Base-by-base conservation (phyloP, 371 early-diverging fungal species). In the Rhizopus arrhizus region DNA sequence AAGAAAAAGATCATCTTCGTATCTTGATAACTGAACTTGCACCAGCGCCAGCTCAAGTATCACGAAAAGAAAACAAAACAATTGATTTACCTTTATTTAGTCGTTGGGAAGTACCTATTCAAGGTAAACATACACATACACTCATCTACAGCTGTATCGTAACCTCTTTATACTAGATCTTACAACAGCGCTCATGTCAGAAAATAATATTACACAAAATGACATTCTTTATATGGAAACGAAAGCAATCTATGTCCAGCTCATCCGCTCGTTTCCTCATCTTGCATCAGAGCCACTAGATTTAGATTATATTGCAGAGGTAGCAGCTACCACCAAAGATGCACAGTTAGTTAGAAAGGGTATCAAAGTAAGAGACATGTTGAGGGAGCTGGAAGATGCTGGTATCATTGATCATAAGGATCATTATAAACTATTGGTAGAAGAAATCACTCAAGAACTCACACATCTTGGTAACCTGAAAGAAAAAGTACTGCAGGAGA, bases 211-310 rank as follows among this genome's bases (percentile, higher is more conserved):
- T 43, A 94, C 95, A 29, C 90, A 93, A 68, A 90, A 89, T 60
- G 97, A 97, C 60, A 91, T 95, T 54, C 79, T 95, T 72, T 97
- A 95, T 65, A 93, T 95, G 87, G 96, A 96, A 70, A 90, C 96
- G 22, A 96, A 96, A 67, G 89, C 96, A 1, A 85, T 94, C 9
- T 88, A 93, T 72, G 95, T 97, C 4, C 96, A 96, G 67, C 78
- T 97, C 31, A 84, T 97, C 31, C 95, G 97, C 65, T 86, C 89
- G 9, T 76, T 91, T 59, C 90, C 92, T 40, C 87, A 87, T 43
- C 59, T 86, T n/a, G 73, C 83, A 5, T 62, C 73, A 4, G 70
- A 68, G 34, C 66, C 78, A 10, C 68, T 75, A 4, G 84, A 89
- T 62, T 78, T 96, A 33, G 70, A 80, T 55, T 84, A 86, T 61